phyloP scores from a whole-genome alignment of 225 moss, liverwort and hornwort genomes.

The Physcomitrium patens region DNA sequence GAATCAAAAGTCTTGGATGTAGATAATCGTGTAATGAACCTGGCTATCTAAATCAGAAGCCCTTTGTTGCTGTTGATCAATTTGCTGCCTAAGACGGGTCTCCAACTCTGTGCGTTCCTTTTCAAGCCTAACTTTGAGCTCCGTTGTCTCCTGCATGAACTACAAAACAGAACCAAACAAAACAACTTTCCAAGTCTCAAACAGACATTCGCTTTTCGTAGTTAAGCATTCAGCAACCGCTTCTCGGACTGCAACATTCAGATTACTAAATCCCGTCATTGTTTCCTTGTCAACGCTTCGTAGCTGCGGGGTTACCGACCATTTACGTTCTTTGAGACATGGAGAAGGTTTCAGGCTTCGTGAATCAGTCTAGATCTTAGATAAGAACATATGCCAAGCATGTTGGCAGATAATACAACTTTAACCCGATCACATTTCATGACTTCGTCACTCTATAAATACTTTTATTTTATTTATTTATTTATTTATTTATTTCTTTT shows the following conservation, averaged over 20 bases:
- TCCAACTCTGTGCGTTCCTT: constrained; percentile 81
- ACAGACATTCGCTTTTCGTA: background rate
- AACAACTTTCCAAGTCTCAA: constrained; percentile 17
- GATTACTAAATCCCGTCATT: constrained; percentile 4
- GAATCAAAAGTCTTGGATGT: constrained; percentile 6
- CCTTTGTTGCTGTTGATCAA: constrained; percentile 80
- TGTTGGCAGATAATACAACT: background rate
- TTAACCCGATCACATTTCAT: constrained; percentile 8
- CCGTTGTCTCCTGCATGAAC: constrained; percentile 83
- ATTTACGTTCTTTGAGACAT: background rate
- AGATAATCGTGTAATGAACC: constrained; percentile 23
- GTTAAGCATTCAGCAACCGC: background rate
- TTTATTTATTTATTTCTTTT: no score
- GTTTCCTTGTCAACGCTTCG: constrained; percentile 12
- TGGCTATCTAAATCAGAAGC: constrained; percentile 90
- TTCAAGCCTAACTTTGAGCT: constrained; percentile 80
- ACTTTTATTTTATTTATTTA: constrained; percentile 7
- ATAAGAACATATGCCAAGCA: background rate
- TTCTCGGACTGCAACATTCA: constrained; percentile 14
- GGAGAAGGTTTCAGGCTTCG: constrained; percentile 13
- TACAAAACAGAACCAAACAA: constrained; percentile 34
- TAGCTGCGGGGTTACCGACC: constrained; percentile 8
- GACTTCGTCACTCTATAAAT: background rate
- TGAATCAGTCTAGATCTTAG: constrained; percentile 10
- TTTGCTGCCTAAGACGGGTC: constrained; percentile 75